Evolutionary conservation across 768 basidiomycete species (phyloP).

Genomic region (Naganishia friedmannii): DNA sequence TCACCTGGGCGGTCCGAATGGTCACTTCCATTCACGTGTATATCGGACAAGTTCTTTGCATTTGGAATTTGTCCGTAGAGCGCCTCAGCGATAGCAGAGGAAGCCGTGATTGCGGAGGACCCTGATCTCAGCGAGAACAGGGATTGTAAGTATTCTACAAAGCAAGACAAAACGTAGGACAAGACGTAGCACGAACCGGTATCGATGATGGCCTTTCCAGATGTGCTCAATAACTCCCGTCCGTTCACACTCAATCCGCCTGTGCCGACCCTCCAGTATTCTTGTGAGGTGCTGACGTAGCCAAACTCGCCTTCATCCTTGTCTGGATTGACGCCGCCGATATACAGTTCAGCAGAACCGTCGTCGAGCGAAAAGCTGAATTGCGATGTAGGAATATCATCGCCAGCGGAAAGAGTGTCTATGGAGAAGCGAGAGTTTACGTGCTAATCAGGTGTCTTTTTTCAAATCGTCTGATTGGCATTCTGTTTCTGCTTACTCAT

Average conservation of each 20-base stretch:
- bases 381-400: conserved; percentile 8
- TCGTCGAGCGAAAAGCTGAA: conserved; percentile 9
- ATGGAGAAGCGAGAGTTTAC: not conserved
- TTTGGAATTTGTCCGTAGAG: conserved; percentile 5
- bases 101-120: not conserved
- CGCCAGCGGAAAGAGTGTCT: conserved; percentile 9
- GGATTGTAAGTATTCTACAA: not conserved
- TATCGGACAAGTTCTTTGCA: not conserved
- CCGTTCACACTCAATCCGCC: conserved; percentile 3
- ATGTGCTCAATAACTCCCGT: not conserved
- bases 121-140: not conserved
- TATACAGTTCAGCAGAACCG: not conserved
- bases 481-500: not conserved
- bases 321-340: conserved; percentile 16
- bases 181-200: not conserved
- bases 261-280: conserved; percentile 4
- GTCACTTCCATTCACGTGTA: not conserved
- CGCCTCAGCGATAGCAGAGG: not conserved
- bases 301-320: not conserved
- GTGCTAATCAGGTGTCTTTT: too few relatives aligned
- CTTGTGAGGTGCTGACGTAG: conserved; percentile 5
- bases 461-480: too few relatives aligned
- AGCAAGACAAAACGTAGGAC: not conserved
- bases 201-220: conserved; percentile 3
- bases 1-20: not conserved